Percentiles rank a stretch among this genome's conserved stretches.
Conservation (phyloP, 768 basidiomycete genomes). For the Boletus huronensis region DNA sequence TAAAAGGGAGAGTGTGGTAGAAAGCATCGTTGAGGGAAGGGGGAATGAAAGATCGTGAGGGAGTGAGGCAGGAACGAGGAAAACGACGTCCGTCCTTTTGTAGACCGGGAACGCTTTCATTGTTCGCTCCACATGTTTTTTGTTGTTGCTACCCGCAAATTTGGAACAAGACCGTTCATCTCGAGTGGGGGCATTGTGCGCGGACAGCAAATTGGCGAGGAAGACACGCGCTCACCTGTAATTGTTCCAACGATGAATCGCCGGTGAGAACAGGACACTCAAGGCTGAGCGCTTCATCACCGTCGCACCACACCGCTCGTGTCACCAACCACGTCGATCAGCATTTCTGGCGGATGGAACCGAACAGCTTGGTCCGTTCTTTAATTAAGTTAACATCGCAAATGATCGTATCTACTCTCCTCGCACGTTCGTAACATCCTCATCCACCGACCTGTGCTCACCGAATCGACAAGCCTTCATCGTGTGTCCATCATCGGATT, state of each 20-base stretch:
- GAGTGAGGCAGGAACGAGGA: background rate
- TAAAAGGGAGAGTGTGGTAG: constrained; percentile 21
- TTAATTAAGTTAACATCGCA: constrained; percentile 2
- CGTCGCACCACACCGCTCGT: too few relatives aligned
- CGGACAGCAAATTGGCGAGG: background rate
- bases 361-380: background rate
- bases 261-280: too few relatives aligned
- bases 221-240: too few relatives aligned
- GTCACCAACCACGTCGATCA: too few relatives aligned
- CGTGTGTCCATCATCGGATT: constrained; percentile 18
- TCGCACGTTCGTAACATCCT: constrained; percentile 5
- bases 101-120: constrained; percentile 2
- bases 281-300: too few relatives aligned
- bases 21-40: constrained; percentile 15
- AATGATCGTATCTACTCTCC: background rate
- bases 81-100: constrained; percentile 6
- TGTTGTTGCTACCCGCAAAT: constrained; percentile 5
- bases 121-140: constrained; percentile 8
- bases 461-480: constrained; percentile 2
- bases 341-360: background rate
- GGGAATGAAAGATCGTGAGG: constrained; percentile 17
- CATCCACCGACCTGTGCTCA: background rate
- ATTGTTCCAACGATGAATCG: too few relatives aligned
- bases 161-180: constrained; percentile 2
- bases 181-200: background rate